Evolutionary conservation across 495 filamentous ascomycete species (phyloP).

Genomic region (Xylaria bambusicola): DNA sequence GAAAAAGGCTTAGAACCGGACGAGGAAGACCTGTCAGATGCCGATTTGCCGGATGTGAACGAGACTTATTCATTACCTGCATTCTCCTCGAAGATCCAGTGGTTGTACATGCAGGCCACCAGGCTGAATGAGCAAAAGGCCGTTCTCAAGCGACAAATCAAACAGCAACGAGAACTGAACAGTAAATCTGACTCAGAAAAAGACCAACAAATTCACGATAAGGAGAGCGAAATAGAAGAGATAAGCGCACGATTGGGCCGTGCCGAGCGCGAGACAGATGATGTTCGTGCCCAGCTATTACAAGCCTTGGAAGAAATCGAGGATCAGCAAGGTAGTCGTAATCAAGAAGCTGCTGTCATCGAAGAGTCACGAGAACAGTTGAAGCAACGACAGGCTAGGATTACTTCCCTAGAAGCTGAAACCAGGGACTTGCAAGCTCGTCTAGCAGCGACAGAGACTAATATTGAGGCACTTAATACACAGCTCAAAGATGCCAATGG

Average conservation of each 20-base stretch:
- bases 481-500: conserved; percentile 40
- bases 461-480: conserved; percentile 34
- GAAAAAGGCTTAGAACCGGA: conserved; percentile 46
- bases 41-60: conserved; percentile 50
- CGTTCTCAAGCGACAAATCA: conserved; percentile 82
- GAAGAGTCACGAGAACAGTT: conserved; percentile 51
- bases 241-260: conserved; percentile 51
- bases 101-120: conserved; percentile 64
- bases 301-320: conserved; percentile 58
- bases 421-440: conserved; percentile 43
- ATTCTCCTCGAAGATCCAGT: conserved; percentile 76
- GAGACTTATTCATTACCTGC: conserved; percentile 66
- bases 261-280: conserved; percentile 50
- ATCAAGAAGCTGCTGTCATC: conserved; percentile 38
- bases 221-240: conserved; percentile 56
- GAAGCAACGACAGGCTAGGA: conserved; percentile 47
- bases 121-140: conserved; percentile 80
- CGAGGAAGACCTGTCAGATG: conserved; percentile 48
- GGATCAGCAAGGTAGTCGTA: conserved; percentile 38
- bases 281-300: conserved; percentile 46
- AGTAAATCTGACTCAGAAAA: conserved; percentile 64
- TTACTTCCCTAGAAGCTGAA: conserved; percentile 49
- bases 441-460: conserved; percentile 36
- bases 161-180: conserved; percentile 88
- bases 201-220: conserved; percentile 53